Evolutionary conservation across 1,284 basidiomycete species (phyloP).

Genomic region (Veloboletus limbatus): DNA sequence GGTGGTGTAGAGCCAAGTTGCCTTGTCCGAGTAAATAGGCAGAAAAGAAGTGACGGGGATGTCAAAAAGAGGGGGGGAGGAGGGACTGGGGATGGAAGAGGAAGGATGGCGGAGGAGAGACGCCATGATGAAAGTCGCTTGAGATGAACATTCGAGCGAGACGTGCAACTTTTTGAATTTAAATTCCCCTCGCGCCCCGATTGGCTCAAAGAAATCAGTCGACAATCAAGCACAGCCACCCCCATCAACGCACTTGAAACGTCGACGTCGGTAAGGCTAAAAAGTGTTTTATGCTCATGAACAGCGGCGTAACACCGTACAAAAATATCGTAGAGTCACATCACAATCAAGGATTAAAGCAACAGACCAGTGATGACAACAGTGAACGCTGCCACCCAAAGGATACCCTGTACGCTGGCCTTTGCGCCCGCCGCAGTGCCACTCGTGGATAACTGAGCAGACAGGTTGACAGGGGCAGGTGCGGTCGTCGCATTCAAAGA

Average conservation of each 20-base stretch:
- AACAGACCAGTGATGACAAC: conserved; percentile 10
- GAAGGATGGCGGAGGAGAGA: conserved; percentile 35
- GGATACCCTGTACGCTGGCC: conserved; percentile 5
- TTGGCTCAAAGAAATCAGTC: conserved; percentile 30
- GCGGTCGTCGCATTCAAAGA: conserved; percentile 35
- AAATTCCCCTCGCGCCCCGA: conserved; percentile 16
- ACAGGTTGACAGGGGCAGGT: conserved; percentile 43
- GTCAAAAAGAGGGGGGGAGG: conserved; percentile 39
- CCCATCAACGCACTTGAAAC: not conserved
- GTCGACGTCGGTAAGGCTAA: no score
- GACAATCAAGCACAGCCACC: conserved; percentile 18
- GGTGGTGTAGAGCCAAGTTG: conserved; percentile 66
- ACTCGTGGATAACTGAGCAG: conserved; percentile 14
- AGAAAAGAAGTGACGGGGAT: conserved; percentile 48
- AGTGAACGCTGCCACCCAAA: conserved; percentile 11
- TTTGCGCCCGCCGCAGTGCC: conserved; percentile 3
- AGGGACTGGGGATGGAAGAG: conserved; percentile 40
- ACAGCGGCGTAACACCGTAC: no score
- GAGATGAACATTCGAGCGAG: not conserved
- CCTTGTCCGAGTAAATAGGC: conserved; percentile 35
- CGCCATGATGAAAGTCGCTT: conserved; percentile 33
- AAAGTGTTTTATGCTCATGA: not conserved
- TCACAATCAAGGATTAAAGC: no score
- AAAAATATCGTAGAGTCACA: no score
- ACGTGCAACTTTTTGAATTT: conserved; percentile 9